Percentiles rank a stretch among this genome's conserved stretches.
Evolutionary conservation across 177 flowering plant genomes (phyloP).

Genomic region (Vitis hybrid): DNA sequence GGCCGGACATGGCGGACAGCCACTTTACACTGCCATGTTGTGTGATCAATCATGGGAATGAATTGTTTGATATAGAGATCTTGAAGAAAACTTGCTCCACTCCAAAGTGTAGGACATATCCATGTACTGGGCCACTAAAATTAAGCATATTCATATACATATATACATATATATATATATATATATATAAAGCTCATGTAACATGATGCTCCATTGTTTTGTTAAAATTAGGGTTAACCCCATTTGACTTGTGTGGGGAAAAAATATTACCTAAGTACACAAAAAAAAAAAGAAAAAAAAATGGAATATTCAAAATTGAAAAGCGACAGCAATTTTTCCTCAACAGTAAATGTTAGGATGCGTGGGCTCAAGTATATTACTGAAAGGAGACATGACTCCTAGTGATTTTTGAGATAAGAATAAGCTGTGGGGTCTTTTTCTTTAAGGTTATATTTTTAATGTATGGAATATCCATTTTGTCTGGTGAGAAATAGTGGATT

Average conservation of each 20-base stretch:
- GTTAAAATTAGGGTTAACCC: conserved; percentile 10
- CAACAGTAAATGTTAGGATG: conserved; percentile 17
- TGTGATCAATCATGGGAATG: too few relatives aligned
- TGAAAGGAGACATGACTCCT: conserved; percentile 28
- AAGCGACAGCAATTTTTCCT: conserved; percentile 33
- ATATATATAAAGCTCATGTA: background rate
- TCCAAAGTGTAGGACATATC: too few relatives aligned
- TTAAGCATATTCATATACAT: too few relatives aligned
- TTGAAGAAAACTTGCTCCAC: too few relatives aligned
- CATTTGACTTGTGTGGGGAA: conserved; percentile 26
- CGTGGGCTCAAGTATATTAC: conserved; percentile 17
- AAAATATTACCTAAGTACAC: too few relatives aligned
- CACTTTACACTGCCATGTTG: too few relatives aligned
- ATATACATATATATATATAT: too few relatives aligned
- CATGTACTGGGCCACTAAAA: too few relatives aligned
- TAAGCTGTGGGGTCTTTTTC: conserved; percentile 18
- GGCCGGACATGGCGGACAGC: too few relatives aligned
- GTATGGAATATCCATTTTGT: conserved; percentile 52
- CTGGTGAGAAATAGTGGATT: conserved; percentile 30
- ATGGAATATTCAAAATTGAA: conserved; percentile 44
- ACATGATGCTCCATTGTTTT: conserved; percentile 1
- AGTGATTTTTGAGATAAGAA: conserved; percentile 20
- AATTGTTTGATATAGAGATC: background rate
- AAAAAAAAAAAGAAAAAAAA: conserved; percentile 16
- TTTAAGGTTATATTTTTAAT: conserved; percentile 15